Percentiles rank a stretch among this genome's conserved stretches.
Evolutionary conservation across 495 filamentous ascomycete species (phyloP).

Genomic region (Neurospora sp.): DNA sequence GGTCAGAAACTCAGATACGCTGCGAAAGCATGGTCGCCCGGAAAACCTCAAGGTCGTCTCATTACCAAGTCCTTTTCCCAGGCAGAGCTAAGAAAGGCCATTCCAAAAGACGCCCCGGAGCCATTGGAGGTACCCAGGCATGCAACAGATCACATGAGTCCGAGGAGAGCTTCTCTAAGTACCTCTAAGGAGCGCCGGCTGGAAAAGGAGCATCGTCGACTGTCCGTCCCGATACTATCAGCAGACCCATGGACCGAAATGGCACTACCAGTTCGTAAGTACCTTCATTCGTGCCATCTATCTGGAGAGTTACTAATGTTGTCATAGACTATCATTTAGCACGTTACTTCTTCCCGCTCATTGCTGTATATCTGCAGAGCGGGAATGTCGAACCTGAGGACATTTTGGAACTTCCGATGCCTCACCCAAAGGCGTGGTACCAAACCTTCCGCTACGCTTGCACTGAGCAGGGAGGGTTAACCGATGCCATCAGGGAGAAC

Average conservation of each 20-base stretch:
- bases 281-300: neutral
- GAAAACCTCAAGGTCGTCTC: neutral
- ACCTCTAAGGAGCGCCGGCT: neutral
- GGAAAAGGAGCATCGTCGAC: neutral
- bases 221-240: neutral
- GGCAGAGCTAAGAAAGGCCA: neutral
- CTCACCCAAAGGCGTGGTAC: slow-evolving; percentile 42
- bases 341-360: slow-evolving; percentile 35
- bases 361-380: slow-evolving; percentile 41
- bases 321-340: slow-evolving; percentile 40
- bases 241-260: slow-evolving; percentile 14
- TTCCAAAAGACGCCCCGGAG: neutral
- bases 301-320: neutral
- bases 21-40: neutral
- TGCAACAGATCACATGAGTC: neutral
- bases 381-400: slow-evolving; percentile 40
- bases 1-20: neutral
- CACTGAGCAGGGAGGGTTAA: slow-evolving; percentile 38
- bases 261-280: slow-evolving; percentile 41
- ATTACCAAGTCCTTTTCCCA: neutral
- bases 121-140: neutral
- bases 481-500: slow-evolving; percentile 35
- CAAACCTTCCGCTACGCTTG: slow-evolving; percentile 42
- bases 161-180: neutral
- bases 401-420: slow-evolving; percentile 44